Base-by-base conservation (phyloP, 2,329 filamentous ascomycete species). In the Ilyonectria sp. region DNA sequence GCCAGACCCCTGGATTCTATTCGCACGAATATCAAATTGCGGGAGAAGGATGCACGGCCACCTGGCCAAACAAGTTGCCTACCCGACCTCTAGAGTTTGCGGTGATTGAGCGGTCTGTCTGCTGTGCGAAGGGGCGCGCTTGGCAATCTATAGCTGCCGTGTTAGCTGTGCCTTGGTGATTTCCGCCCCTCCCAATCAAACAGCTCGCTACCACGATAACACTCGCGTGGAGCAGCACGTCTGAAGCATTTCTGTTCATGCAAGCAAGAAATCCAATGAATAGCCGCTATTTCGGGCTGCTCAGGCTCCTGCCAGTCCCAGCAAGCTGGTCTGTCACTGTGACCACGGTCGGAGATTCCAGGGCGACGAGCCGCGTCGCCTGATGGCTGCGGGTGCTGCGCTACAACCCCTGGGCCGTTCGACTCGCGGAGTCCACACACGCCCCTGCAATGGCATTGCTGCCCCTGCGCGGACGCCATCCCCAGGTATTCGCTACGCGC, bases 211-310 rank as follows among this genome's bases (percentile, higher is more conserved):
- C 35, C 15, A 43, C 33, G 52, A 58, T 17, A 37, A 33, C 31
- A 35, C 31, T 62, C 60, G 49, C 62, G 70, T 70, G 67, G 68
- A 67, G 60, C 33, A 63, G 47, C 60, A 72, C 68, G 31, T 46
- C 63, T 55, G 49, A 37, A 53, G 43, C 40, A 55, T 46, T 37
- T 60, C 56, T 55, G 54, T 58, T 43, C 44, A 64, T 63, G 52
- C 60, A 57, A 57, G 44, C 54, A 44, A 64, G 67, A 63, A 73
- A 72, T 72, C 68, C 69, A 74, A 75, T 74, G 58, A 67, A 68
- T 69, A 43, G 37, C 17, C 49, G 26, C 26, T 46, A 55, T 58
- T 60, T 55, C 23, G 60, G 60, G 47, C 31, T 37, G 40, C 52
- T 19, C 29, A 11, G 13, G 19, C 19, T 17, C 50, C 19, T 9